Evolutionary conservation across 2,329 filamentous ascomycete species (phyloP).

Genomic region (Kalmusia sp.): DNA sequence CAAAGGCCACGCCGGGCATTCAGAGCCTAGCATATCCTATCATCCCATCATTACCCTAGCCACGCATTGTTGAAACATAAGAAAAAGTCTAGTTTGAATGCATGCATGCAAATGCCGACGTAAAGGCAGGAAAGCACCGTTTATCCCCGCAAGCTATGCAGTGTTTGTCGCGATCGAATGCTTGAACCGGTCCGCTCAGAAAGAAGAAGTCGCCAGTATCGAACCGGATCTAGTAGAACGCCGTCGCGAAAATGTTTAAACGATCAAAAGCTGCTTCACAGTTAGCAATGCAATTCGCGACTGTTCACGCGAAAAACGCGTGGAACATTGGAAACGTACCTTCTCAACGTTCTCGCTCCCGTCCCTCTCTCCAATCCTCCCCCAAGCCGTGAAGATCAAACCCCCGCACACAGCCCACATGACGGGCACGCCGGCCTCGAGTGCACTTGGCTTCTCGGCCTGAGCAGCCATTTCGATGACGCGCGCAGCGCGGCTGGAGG

Average conservation of each 20-base stretch:
- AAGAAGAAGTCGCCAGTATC: neutral
- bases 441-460: slow-evolving; percentile 38
- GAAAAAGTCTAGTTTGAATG: no score
- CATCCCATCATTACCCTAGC: no score
- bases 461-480: slow-evolving; percentile 39
- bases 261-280: slow-evolving; percentile 14
- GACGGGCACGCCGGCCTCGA: slow-evolving; percentile 40
- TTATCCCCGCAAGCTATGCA: no score
- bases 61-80: no score
- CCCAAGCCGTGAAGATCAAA: slow-evolving; percentile 36
- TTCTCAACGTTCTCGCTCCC: slow-evolving; percentile 39
- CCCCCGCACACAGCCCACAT: slow-evolving; percentile 40
- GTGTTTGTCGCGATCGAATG: no score
- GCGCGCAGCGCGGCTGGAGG: slow-evolving; percentile 26
- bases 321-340: slow-evolving; percentile 18
- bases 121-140: no score
- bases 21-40: no score
- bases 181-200: neutral
- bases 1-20: no score
- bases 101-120: no score
- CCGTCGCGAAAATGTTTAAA: slow-evolving; percentile 5
- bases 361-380: slow-evolving; percentile 34
- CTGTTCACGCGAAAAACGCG: neutral
- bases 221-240: neutral
- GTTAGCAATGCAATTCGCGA: neutral